These are phyloP conservation scores for Microsporum ferrugineum DNA, from an alignment of 2,329 filamentous ascomycete genomes.

Conservation along the genomic window DNA sequence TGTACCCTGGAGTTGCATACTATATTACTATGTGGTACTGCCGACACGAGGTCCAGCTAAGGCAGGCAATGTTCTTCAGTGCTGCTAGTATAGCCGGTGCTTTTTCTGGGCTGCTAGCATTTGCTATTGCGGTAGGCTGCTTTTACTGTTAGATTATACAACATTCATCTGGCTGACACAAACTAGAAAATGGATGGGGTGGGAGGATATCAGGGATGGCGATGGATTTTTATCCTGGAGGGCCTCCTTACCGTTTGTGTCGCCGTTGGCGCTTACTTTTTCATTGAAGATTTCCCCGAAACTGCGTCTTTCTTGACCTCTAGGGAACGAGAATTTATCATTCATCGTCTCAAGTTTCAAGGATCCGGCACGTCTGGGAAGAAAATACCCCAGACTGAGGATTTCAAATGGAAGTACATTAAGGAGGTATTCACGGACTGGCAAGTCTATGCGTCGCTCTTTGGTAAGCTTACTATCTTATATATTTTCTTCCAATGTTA, in stretches of 20 bases:
- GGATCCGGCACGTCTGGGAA: slow-evolving; percentile 19
- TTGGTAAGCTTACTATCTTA: slow-evolving; percentile 23
- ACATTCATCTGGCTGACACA: not conserved
- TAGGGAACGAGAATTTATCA: slow-evolving; percentile 30
- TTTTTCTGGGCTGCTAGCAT: slow-evolving; percentile 43
- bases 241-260: slow-evolving; percentile 37
- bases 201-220: slow-evolving; percentile 37
- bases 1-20: slow-evolving; percentile 35
- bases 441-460: slow-evolving; percentile 31
- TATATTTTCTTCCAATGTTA: slow-evolving; percentile 1
- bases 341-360: slow-evolving; percentile 29
- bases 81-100: slow-evolving; percentile 41
- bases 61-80: slow-evolving; percentile 38
- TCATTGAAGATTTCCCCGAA: slow-evolving; percentile 38
- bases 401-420: slow-evolving; percentile 32
- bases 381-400: slow-evolving; percentile 21
- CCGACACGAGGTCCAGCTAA: slow-evolving; percentile 32
- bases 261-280: slow-evolving; percentile 33
- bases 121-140: slow-evolving; percentile 34
- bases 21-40: slow-evolving; percentile 40
- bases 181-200: slow-evolving; percentile 39
- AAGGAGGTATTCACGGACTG: slow-evolving; percentile 31
- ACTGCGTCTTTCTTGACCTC: slow-evolving; percentile 34
- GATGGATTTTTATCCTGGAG: slow-evolving; percentile 43
- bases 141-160: slow-evolving; percentile 4